These are phyloP conservation scores for Diaporthe vaccinii DNA, from an alignment of 2,329 filamentous ascomycete genomes.

Conservation along the genomic window DNA sequence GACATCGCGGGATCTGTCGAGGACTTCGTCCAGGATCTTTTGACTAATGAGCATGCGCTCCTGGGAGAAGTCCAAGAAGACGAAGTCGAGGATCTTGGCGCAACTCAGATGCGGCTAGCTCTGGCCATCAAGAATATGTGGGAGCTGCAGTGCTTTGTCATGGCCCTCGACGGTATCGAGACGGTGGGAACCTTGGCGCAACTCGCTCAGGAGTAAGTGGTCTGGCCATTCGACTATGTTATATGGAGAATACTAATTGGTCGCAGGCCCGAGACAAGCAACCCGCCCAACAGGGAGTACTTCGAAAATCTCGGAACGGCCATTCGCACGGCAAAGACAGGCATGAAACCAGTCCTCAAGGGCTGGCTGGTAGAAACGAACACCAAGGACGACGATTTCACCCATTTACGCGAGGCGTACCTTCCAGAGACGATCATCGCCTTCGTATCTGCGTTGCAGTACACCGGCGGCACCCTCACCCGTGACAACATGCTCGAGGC, in stretches of 20 bases:
- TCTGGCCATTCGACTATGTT: too few species aligned
- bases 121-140: constrained; percentile 62
- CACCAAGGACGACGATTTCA: constrained; percentile 71
- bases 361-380: constrained; percentile 72
- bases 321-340: constrained; percentile 67
- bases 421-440: constrained; percentile 88
- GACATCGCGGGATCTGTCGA: constrained; percentile 56
- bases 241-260: constrained; percentile 46
- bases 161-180: constrained; percentile 77
- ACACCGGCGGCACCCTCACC: constrained; percentile 79
- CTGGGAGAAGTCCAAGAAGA: constrained; percentile 43
- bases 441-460: constrained; percentile 85
- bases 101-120: constrained; percentile 63
- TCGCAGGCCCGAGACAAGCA: constrained; percentile 49
- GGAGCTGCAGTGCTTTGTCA: constrained; percentile 77
- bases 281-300: constrained; percentile 60
- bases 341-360: constrained; percentile 72
- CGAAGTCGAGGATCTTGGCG: constrained; percentile 50
- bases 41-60: constrained; percentile 45
- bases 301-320: constrained; percentile 67
- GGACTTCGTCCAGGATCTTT: constrained; percentile 56
- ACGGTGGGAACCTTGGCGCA: constrained; percentile 71
- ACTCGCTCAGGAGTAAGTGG: constrained; percentile 64
- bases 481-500: constrained; percentile 84
- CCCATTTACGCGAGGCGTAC: constrained; percentile 79